Evolutionary conservation across 2,329 filamentous ascomycete species (phyloP).

Genomic region (Calonectria henricotiae): DNA sequence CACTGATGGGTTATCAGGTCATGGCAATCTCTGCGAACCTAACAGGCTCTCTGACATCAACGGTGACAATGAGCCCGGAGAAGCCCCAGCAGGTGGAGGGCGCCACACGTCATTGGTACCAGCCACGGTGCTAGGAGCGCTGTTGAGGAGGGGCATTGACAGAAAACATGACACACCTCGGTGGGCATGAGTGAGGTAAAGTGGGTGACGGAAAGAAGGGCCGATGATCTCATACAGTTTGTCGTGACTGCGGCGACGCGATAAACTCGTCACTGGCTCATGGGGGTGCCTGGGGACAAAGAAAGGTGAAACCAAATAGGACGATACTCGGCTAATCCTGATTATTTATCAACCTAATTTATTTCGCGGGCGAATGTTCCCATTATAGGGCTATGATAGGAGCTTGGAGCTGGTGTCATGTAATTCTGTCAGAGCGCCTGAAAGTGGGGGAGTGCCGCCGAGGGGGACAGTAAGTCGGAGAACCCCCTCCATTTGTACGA

Average conservation of each 20-base stretch:
- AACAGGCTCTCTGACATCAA: slow-evolving; percentile 4
- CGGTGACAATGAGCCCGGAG: neutral
- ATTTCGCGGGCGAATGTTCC: neutral
- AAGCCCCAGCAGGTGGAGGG: slow-evolving; percentile 46
- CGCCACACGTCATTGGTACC: slow-evolving; percentile 49
- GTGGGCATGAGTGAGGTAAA: neutral
- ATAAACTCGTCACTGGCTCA: neutral
- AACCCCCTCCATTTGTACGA: slow-evolving; percentile 1
- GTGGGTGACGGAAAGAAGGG: neutral
- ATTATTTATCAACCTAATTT: slow-evolving; percentile 1
- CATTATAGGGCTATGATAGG: neutral
- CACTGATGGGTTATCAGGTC: slow-evolving; percentile 14
- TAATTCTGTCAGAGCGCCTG: slow-evolving; percentile 4
- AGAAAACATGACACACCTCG: neutral
- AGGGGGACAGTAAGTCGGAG: neutral
- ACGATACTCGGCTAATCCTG: neutral
- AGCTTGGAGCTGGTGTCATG: slow-evolving; percentile 1
- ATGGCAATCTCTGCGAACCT: slow-evolving; percentile 15
- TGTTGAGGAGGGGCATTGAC: neutral
- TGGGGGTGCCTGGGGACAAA: neutral
- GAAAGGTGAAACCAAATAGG: neutral
- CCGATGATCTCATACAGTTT: slow-evolving; percentile 4
- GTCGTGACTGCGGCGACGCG: neutral
- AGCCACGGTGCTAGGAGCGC: slow-evolving; percentile 29
- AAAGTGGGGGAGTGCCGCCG: slow-evolving; percentile 1